These are phyloP conservation scores for Xylariaceae sp. DNA, from an alignment of 2,329 filamentous ascomycete genomes.

Conservation along the genomic window DNA sequence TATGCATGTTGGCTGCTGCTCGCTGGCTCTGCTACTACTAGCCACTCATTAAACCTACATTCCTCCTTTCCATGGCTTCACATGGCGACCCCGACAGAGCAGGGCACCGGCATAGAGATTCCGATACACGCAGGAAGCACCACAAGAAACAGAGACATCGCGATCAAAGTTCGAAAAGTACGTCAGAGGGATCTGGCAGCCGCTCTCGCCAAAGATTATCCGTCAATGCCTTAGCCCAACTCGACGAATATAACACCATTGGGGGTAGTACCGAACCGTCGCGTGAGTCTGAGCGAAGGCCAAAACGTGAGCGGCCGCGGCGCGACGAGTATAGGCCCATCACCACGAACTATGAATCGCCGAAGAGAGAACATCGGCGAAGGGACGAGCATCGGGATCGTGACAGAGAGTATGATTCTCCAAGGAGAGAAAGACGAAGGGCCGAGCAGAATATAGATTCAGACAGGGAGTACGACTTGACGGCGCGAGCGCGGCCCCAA, in stretches of 20 bases:
- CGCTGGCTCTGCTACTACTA: no score
- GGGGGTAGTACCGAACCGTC: constrained; percentile 30
- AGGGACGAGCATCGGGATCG: constrained; percentile 9
- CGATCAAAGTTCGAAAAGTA: constrained; percentile 23
- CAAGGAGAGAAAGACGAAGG: constrained; percentile 11
- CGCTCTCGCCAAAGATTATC: constrained; percentile 29
- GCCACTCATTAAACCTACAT: no score
- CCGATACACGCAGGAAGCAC: constrained; percentile 23
- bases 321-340: constrained; percentile 15
- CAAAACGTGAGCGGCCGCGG: constrained; percentile 26
- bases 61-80: constrained; percentile 23
- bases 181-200: constrained; percentile 26
- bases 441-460: constrained; percentile 10
- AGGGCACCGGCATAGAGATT: constrained; percentile 18
- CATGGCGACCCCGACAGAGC: constrained; percentile 18
- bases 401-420: constrained; percentile 13
- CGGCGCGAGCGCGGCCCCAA: constrained; percentile 7
- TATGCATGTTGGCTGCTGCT: no score
- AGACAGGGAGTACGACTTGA: constrained; percentile 16
- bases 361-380: constrained; percentile 14
- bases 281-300: constrained; percentile 34
- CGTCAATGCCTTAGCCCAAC: constrained; percentile 53
- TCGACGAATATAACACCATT: constrained; percentile 52
- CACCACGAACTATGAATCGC: constrained; percentile 24
- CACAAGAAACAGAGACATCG: constrained; percentile 29